Conservation (phyloP, 805 yeast species). For the Alloascoidea hylecoeti region DNA sequence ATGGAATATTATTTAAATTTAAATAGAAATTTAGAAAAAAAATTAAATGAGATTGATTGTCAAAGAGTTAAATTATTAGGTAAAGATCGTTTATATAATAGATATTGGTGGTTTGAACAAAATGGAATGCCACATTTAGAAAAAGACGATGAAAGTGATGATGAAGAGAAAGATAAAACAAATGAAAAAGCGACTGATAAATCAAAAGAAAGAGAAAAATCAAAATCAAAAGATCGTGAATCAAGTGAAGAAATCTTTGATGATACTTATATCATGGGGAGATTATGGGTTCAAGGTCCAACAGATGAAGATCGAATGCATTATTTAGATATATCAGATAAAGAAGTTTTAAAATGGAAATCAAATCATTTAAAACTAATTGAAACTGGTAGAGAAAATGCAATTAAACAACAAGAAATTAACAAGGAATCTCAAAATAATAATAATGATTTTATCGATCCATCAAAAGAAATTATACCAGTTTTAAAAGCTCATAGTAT, state of each 20-base stretch:
- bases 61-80: constrained; percentile 73
- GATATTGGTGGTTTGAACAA: constrained; percentile 92
- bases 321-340: background rate
- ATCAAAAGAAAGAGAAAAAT: constrained; percentile 7
- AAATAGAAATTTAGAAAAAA: constrained; percentile 36
- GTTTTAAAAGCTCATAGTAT: background rate
- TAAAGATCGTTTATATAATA: constrained; percentile 66
- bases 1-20: constrained; percentile 19
- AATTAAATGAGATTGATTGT: constrained; percentile 55
- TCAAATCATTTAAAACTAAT: background rate
- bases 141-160: constrained; percentile 1
- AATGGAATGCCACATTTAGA: constrained; percentile 17
- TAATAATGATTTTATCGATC: background rate
- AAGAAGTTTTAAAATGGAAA: background rate
- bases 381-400: background rate
- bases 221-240: constrained; percentile 31
- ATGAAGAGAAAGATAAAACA: constrained; percentile 3
- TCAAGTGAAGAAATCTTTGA: constrained; percentile 14
- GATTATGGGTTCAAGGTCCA: constrained; percentile 91
- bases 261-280: constrained; percentile 64
- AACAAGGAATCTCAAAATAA: background rate
- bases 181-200: constrained; percentile 5
- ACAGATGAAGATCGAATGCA: constrained; percentile 25
- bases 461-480: background rate
- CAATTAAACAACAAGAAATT: background rate